Evolutionary conservation across 768 basidiomycete species (phyloP).

Genomic region (Naganishia friedmannii): DNA sequence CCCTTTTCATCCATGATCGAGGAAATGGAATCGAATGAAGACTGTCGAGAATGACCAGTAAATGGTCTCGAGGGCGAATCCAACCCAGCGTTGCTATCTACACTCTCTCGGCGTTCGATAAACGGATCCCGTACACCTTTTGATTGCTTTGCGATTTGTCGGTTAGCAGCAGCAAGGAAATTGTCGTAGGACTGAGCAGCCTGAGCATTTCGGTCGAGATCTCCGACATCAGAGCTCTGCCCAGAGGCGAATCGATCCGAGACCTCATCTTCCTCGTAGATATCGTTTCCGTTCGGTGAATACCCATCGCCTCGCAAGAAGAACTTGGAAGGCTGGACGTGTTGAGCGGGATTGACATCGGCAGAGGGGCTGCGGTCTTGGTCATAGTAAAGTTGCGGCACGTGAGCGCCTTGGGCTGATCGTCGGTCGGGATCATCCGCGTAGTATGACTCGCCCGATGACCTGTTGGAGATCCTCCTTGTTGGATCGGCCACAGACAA

Average conservation of each 20-base stretch:
- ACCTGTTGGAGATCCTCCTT: slow-evolving; percentile 38
- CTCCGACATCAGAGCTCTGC: slow-evolving; percentile 45
- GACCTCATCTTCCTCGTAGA: slow-evolving; percentile 61
- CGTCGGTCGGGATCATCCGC: slow-evolving; percentile 49
- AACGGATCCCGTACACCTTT: slow-evolving; percentile 80
- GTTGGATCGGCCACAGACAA: slow-evolving; percentile 32
- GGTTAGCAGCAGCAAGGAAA: slow-evolving; percentile 83
- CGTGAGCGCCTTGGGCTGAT: slow-evolving; percentile 26
- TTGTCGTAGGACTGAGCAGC: slow-evolving; percentile 62
- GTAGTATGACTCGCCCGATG: slow-evolving; percentile 51
- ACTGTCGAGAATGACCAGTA: slow-evolving; percentile 71
- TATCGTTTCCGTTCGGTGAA: slow-evolving; percentile 50
- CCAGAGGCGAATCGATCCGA: slow-evolving; percentile 41
- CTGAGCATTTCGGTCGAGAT: slow-evolving; percentile 19
- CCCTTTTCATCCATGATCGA: slow-evolving; percentile 87
- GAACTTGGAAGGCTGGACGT: slow-evolving; percentile 47
- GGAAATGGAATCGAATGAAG: slow-evolving; percentile 86
- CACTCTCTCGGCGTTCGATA: slow-evolving; percentile 57
- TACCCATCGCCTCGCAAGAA: slow-evolving; percentile 35
- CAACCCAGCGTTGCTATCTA: slow-evolving; percentile 41
- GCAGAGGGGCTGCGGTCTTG: slow-evolving; percentile 46
- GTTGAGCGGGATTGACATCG: slow-evolving; percentile 53
- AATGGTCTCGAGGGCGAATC: slow-evolving; percentile 69
- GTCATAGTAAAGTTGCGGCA: slow-evolving; percentile 44
- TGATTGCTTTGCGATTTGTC: slow-evolving; percentile 74